Evolutionary conservation across 106 monocot genomes (phyloP).

Genomic region (Apostasia shenzhenica): DNA sequence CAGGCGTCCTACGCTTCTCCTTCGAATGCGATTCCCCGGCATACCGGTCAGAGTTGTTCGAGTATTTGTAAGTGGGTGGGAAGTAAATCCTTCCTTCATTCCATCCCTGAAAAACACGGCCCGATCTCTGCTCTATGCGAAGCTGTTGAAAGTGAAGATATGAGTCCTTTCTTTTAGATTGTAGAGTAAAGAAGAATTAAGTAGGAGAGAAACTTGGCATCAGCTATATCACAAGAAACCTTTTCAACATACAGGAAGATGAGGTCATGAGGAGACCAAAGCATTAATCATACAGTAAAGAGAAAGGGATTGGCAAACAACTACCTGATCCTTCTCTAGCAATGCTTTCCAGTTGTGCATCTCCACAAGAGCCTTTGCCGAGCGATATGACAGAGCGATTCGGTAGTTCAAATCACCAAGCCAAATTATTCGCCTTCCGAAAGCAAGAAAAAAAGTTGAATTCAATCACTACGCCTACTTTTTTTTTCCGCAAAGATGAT

Average conservation of each 20-base stretch:
- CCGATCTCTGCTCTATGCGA: constrained; percentile 52
- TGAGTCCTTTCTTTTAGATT: background rate
- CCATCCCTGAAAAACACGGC: constrained; percentile 40
- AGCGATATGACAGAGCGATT: constrained; percentile 75
- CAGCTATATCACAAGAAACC: background rate
- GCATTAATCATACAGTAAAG: background rate
- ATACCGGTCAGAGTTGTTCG: constrained; percentile 44
- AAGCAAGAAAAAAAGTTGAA: background rate
- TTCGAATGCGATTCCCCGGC: constrained; percentile 35
- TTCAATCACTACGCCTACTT: background rate
- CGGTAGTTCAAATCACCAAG: constrained; percentile 86
- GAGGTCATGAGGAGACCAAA: background rate
- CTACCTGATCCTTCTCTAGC: constrained; percentile 85
- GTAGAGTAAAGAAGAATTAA: background rate
- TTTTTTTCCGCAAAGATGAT: background rate
- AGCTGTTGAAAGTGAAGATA: constrained; percentile 26
- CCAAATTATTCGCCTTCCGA: constrained; percentile 48
- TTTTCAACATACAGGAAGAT: background rate
- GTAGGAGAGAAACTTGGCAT: background rate
- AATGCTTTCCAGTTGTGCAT: constrained; percentile 91
- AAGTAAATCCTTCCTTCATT: constrained; percentile 53
- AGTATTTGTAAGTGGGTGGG: constrained; percentile 47
- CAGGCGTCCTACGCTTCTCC: constrained; percentile 38
- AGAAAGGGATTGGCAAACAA: background rate
- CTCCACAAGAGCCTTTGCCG: constrained; percentile 77